Base-by-base conservation (phyloP, 345 rosid genomes). In the Triadica sebifera region DNA sequence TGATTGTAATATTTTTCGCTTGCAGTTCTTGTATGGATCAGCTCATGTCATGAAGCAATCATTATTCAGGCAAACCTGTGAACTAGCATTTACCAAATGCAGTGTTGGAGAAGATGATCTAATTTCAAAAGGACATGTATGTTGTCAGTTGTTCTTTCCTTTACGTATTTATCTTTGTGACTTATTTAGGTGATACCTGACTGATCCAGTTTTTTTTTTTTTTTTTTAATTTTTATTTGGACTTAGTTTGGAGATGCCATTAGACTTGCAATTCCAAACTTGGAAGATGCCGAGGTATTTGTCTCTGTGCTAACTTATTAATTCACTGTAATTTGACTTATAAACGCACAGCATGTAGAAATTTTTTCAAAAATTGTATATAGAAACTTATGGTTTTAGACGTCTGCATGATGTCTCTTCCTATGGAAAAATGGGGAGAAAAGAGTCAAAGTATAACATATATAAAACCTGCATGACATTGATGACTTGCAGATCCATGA, bases 1-100 rank as follows among this genome's bases (percentile, higher is more conserved):
- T 37, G 39, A 49, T 19, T 70, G 51, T 66, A 52, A 68, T 52
- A 20, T 56, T 71, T 65, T 67, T 75, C 73, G 72, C 76, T 74
- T 81, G 85, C 89, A 95, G 99, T 95, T 87, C 85, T 84, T 95
- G 81, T 90, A 76, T 82, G 98, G 88, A 55, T 89, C 96, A 39
- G 93, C 88, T 53, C 89, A 91, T 66, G 89, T 95, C 71, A 77
- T 85, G 86, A 86, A 77, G 65, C 92, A 72, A 65, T 96, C 96
- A 1, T 74, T 77, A 47, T 95, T 95, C 81, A 76, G 74, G 72
- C 89, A 84, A 81, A 84, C 89, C 62, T 90, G 98, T 73, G 97
- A 90, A 47, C 79, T 74, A 73, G 88, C 89, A n/a, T 90, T 90
- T 80, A 74, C 84, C 45, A 84, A 87, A 64, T 93, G 92, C 76